These are phyloP conservation scores for Aureobasidium uvarum DNA, from an alignment of 2,329 filamentous ascomycete genomes.

Conservation along the genomic window DNA sequence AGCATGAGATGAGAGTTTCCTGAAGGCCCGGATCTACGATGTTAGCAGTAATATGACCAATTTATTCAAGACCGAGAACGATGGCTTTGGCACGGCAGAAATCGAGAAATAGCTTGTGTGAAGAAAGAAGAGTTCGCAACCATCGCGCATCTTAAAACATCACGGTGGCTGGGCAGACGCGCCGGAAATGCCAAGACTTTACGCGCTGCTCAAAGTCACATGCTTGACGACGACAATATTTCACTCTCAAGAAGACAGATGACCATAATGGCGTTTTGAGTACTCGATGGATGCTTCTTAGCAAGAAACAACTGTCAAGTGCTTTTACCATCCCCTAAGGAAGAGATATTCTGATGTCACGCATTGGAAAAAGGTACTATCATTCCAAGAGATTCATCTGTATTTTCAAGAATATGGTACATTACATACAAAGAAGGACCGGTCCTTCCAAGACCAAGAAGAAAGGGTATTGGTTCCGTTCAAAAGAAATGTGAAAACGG, in stretches of 20 bases:
- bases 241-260: no score
- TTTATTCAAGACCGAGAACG: conserved; percentile 12
- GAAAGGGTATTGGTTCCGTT: conserved; percentile 20
- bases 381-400: not conserved
- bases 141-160: not conserved
- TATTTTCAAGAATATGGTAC: not conserved
- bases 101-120: conserved; percentile 8
- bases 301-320: no score
- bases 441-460: not conserved
- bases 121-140: conserved; percentile 6
- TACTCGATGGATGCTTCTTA: no score
- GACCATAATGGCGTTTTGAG: no score
- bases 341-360: not conserved
- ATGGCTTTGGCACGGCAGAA: conserved; percentile 1
- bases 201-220: not conserved
- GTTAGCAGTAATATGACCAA: conserved; percentile 19
- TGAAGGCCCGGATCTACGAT: conserved; percentile 13
- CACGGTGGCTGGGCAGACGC: conserved; percentile 19
- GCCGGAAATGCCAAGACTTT: conserved; percentile 12
- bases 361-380: not conserved
- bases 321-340: no score
- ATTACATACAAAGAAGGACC: conserved; percentile 14
- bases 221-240: not conserved
- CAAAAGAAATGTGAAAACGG: not conserved
- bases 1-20: conserved; percentile 17